phyloP scores from a whole-genome alignment of 2,329 filamentous ascomycete species.

The Cercospora sp. region DNA sequence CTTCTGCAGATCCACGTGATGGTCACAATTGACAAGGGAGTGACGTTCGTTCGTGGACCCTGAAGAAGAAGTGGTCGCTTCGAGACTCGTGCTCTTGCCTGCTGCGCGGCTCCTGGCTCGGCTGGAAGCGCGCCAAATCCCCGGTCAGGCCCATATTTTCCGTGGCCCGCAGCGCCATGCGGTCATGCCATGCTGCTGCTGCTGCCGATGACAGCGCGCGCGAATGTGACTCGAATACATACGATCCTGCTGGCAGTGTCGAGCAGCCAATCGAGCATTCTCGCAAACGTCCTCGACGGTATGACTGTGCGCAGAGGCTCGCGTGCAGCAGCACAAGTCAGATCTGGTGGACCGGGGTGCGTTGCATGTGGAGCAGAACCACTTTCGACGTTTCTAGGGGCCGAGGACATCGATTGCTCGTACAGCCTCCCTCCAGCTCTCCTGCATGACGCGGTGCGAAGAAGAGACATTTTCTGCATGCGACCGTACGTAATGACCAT shows the following conservation, averaged over 20 bases:
- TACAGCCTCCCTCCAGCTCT: not conserved
- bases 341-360: slow-evolving; percentile 8
- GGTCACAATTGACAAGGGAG: not conserved
- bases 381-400: not conserved
- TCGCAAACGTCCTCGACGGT: not conserved
- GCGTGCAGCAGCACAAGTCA: not conserved
- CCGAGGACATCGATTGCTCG: not conserved
- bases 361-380: slow-evolving; percentile 3
- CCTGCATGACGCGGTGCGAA: not conserved
- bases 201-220: not conserved
- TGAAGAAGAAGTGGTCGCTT: not conserved
- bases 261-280: not conserved
- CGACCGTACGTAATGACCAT: not conserved
- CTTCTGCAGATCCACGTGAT: not conserved
- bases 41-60: not conserved
- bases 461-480: not conserved
- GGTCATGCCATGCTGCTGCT: not conserved
- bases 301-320: not conserved
- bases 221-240: not conserved
- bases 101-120: not conserved
- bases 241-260: not conserved
- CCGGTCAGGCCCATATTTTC: not conserved
- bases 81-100: not conserved
- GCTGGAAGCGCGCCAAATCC: slow-evolving; percentile 1
- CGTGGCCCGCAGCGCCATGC: not conserved